These are phyloP conservation scores for Crucihimalaya himalaica DNA, from an alignment of 345 rosid species.

Conservation along the genomic window DNA sequence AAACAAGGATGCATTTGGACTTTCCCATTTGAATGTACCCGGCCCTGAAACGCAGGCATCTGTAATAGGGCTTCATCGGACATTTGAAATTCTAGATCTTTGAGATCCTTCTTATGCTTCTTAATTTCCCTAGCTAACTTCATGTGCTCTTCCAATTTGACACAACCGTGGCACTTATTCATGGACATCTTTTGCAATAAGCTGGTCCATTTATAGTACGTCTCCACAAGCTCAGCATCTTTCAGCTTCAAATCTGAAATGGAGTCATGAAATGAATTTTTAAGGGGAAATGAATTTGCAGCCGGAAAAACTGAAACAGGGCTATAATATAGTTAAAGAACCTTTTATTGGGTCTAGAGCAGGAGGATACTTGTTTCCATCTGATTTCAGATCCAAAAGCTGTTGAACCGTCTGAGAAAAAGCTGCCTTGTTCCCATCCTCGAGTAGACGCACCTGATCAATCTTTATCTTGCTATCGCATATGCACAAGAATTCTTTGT, in stretches of 20 bases:
- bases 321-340: conserved; percentile 34
- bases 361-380: conserved; percentile 72
- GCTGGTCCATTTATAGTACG: conserved; percentile 60
- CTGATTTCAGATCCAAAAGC: conserved; percentile 61
- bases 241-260: conserved; percentile 76
- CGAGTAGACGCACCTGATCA: conserved; percentile 71
- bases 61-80: conserved; percentile 91
- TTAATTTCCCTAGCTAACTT: conserved; percentile 67
- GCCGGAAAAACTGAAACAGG: neutral
- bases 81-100: conserved; percentile 57
- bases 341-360: conserved; percentile 80
- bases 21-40: conserved; percentile 55
- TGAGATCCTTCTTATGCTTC: conserved; percentile 68
- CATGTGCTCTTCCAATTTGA: conserved; percentile 81
- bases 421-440: conserved; percentile 58
- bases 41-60: conserved; percentile 97
- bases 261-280: conserved; percentile 22
- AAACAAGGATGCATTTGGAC: conserved; percentile 13
- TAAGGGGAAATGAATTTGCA: neutral
- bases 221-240: conserved; percentile 61
- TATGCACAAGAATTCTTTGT: conserved; percentile 62
- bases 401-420: conserved; percentile 88
- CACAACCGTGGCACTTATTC: conserved; percentile 90
- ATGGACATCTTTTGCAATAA: conserved; percentile 73
- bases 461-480: conserved; percentile 61